Percentiles rank a stretch among this genome's conserved stretches.
These are phyloP conservation scores for Lanmaoa rubissima DNA, from an alignment of 768 basidiomycete genomes.

Conservation along the genomic window DNA sequence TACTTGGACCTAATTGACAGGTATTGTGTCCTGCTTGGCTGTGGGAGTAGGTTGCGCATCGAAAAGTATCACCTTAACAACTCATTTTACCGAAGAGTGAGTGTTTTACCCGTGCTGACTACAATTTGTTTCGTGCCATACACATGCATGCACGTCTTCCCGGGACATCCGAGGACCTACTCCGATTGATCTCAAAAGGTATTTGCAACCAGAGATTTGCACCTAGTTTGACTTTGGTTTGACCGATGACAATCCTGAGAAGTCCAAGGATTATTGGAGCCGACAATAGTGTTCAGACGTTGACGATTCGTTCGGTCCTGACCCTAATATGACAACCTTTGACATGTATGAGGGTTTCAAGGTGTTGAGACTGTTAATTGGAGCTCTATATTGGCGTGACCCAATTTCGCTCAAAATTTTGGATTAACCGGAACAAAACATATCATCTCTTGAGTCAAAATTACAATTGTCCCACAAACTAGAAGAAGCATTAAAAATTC, in stretches of 20 bases:
- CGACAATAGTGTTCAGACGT: not conserved
- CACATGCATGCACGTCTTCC: too few relatives aligned
- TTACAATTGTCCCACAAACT: not conserved
- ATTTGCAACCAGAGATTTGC: too few relatives aligned
- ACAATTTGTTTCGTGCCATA: not conserved
- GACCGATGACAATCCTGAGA: not conserved
- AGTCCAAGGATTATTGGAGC: too few relatives aligned
- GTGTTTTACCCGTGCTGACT: not conserved
- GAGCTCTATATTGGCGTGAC: not conserved
- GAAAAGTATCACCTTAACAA: not conserved
- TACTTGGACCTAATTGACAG: not conserved
- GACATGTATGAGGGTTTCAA: not conserved
- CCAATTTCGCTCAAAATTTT: not conserved
- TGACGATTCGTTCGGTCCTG: not conserved
- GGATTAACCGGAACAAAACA: not conserved
- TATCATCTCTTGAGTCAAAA: not conserved
- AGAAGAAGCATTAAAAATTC: not conserved
- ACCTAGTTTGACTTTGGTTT: too few relatives aligned
- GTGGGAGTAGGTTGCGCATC: not conserved
- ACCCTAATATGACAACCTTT: not conserved
- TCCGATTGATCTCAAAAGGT: not conserved
- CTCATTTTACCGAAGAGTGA: not conserved
- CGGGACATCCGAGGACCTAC: not conserved
- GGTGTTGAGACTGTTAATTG: not conserved
- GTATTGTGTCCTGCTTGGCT: not conserved